Conservation (phyloP, 2,329 filamentous ascomycete species). For the Ceratocystis eucalypticola region DNA sequence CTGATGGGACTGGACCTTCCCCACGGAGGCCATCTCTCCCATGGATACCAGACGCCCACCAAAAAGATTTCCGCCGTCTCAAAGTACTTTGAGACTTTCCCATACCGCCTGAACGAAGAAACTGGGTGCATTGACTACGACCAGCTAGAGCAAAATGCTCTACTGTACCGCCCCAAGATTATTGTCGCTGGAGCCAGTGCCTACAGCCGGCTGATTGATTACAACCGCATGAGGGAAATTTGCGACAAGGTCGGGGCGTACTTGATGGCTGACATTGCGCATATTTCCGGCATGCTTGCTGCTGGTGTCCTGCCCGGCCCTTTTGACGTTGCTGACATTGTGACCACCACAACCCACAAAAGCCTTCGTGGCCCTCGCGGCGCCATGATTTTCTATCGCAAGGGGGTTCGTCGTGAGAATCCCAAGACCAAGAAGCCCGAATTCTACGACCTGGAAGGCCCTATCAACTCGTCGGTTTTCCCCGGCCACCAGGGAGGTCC, state of each 20-base stretch:
- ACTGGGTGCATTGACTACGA: constrained; percentile 95
- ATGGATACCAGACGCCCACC: constrained; percentile 91
- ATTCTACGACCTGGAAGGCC: constrained; percentile 77
- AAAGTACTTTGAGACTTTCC: constrained; percentile 97
- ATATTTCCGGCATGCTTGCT: constrained; percentile 88
- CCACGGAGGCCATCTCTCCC: constrained; percentile 88
- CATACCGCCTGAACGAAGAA: constrained; percentile 78
- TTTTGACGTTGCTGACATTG: constrained; percentile 80
- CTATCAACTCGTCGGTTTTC: constrained; percentile 95
- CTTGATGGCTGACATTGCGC: constrained; percentile 89
- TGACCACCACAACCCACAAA: constrained; percentile 97
- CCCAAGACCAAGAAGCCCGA: constrained; percentile 75
- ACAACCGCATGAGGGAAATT: constrained; percentile 79
- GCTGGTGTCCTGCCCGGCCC: constrained; percentile 83
- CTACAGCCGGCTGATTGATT: constrained; percentile 93
- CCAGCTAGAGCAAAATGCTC: constrained; percentile 72
- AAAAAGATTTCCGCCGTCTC: constrained; percentile 97
- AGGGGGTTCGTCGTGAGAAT: constrained; percentile 71
- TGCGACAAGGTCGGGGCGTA: constrained; percentile 87
- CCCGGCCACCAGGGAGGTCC: constrained; percentile 95
- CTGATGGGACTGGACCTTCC: constrained; percentile 95
- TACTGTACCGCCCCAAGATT: constrained; percentile 86
- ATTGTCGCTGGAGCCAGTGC: constrained; percentile 90
- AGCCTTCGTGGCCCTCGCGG: constrained; percentile 87
- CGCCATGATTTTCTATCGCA: constrained; percentile 97